Percentiles rank a stretch among this genome's conserved stretches.
phyloP scores from a whole-genome alignment of 2,329 filamentous ascomycete genomes.

The Xylariales sp. region DNA sequence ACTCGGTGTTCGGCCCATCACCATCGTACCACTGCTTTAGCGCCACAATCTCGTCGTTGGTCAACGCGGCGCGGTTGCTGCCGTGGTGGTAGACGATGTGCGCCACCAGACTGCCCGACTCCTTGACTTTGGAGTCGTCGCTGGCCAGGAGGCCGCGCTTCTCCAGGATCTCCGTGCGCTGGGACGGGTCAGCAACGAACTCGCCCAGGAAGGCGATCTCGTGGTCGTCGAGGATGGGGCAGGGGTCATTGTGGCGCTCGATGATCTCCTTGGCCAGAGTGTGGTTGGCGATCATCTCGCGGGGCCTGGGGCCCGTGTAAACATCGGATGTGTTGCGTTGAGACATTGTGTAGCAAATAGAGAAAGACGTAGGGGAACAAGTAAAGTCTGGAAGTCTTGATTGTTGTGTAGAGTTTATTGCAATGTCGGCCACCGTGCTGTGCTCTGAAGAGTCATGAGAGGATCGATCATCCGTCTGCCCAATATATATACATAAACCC shows the following conservation, averaged over 20 bases:
- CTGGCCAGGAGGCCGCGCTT: not conserved
- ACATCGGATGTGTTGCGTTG: not conserved
- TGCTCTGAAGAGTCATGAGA: too few species aligned
- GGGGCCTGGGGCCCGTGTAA: not conserved
- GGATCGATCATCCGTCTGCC: too few species aligned
- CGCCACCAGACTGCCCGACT: not conserved
- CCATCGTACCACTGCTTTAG: not conserved
- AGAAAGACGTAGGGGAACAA: too few species aligned
- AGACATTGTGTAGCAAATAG: too few species aligned
- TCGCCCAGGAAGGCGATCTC: not conserved
- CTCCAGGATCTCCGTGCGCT: not conserved
- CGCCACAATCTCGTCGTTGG: not conserved
- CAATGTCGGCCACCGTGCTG: too few species aligned
- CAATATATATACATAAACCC: too few species aligned
- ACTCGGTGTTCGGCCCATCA: too few species aligned
- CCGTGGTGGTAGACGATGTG: not conserved
- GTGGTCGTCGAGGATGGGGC: constrained; percentile 1
- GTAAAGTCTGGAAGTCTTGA: too few species aligned
- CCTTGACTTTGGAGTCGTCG: too few species aligned
- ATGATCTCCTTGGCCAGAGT: constrained; percentile 1
- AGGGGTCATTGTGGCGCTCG: not conserved
- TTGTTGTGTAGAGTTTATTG: too few species aligned
- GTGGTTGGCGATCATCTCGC: constrained; percentile 1
- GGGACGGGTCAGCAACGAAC: not conserved
- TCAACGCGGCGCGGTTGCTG: not conserved